Conservation (phyloP, 345 rosid genomes). For the Laguncularia racemosa region DNA sequence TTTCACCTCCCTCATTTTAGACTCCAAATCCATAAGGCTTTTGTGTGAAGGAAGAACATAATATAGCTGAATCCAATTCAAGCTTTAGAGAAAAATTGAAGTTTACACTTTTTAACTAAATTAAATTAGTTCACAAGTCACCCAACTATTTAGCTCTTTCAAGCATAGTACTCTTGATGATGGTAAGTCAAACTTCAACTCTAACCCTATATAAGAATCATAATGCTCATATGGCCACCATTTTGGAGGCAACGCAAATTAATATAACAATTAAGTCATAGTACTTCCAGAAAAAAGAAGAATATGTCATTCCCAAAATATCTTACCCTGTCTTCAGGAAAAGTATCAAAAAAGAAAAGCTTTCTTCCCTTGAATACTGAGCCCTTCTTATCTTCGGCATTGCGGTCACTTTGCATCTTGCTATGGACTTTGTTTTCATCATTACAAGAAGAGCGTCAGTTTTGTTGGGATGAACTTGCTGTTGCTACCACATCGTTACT, state of each 20-base stretch:
- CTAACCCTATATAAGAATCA: too few species aligned
- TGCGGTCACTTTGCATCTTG: conserved; percentile 27
- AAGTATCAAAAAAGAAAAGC: conserved; percentile 64
- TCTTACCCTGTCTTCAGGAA: conserved; percentile 85
- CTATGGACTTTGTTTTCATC: conserved; percentile 24
- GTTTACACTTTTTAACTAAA: neutral
- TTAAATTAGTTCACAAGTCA: too few species aligned
- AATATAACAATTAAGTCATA: neutral
- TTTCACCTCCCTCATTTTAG: too few species aligned
- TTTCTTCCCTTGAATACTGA: conserved; percentile 61
- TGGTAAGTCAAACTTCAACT: too few species aligned
- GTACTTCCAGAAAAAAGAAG: neutral
- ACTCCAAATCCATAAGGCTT: neutral
- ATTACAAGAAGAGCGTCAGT: conserved; percentile 16
- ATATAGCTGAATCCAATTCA: too few species aligned
- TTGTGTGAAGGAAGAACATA: neutral
- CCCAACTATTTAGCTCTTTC: too few species aligned
- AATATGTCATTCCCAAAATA: conserved; percentile 5
- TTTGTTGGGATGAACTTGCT: conserved; percentile 24
- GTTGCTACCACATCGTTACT: conserved; percentile 19
- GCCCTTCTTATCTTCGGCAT: conserved; percentile 26
- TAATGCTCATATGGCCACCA: neutral
- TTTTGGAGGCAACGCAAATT: neutral
- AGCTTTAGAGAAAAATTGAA: neutral
- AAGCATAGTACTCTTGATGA: too few species aligned